Base-by-base conservation (phyloP, 257 asterid genomes). In the Rauvolfia tetraphylla region DNA sequence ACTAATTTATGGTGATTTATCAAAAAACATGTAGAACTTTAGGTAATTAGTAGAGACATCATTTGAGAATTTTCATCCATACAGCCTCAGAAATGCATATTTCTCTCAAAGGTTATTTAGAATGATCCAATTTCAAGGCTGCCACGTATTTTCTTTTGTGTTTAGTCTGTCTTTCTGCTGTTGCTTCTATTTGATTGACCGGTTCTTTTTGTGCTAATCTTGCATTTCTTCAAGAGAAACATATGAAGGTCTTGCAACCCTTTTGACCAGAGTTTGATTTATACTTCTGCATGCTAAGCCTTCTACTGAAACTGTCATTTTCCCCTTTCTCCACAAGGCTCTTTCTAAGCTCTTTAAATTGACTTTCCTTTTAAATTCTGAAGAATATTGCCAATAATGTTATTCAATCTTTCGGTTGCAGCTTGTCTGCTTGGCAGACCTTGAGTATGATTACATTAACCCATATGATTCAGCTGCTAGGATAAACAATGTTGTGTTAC, bases 361-460 rank as follows among this genome's bases (percentile, higher is more conserved):
- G 59, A 44, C 68, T 75, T 44, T 73, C 46, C 46, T 53, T 67
- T 75, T 53, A 63, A 71, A 12, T 74, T 66, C 65, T 80, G 48
- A 72, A 59, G 59, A 65, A 46, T 72, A 48, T 79, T 33, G 20
- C 42, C 44, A 38, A 5, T 56, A 72, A 38, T 69, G 79, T 66
- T 57, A 22, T 25, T 34, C 54, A 4, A 34, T 7, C 68, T 71
- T 72, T 49, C 68, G 13, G 20, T 79, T 88, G 91, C 91, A 92
- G 98, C 86, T 89, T 63, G 91, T 89, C 89, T 90, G 97, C 90
- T 87, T 95, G 86, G 92, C 93, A 15, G 96, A 92, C 87, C 90
- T 95, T 38, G 98, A 92, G 83, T 85, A 75, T 46, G 98, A 95
- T 78, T 95, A 87, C 63, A 87, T 92, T 88, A 92, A 92, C 78